Evolutionary conservation across 1,284 basidiomycete genomes (phyloP), one percentile per base, ranked within the genome.

Genomic region (Kalmanozyma brasiliensis): DNA sequence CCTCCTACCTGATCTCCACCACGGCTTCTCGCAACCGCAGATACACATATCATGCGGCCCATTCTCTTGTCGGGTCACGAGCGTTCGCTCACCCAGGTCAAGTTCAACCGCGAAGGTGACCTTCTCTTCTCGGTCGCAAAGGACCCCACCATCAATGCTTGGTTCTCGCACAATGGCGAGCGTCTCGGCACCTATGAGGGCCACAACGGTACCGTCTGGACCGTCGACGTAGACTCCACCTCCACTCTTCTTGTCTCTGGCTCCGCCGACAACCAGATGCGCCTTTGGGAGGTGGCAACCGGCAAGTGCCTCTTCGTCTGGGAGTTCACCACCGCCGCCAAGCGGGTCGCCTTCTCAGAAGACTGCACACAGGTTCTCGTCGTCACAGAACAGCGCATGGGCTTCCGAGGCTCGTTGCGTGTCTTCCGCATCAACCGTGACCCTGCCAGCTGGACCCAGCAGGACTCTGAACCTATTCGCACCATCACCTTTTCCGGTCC

Each of bases 91-190:
- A 97, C 94, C n/a, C 83, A 84, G 80, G 77, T 84, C 81, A 83
- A 83, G 69, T 84, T 94, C 87, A 98, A 98, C 86, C 85, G 86
- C 56, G 95, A 98, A 83, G 95, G 95, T 72, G 95, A 98, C 84
- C 86, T 98, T 13, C 87, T 99, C 55, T 98, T 98, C 84, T 91
- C 94, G 24, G 92, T 90, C 79, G 94, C 93, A 78, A 98, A 98
- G 87, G 95, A 99, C 83, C 88, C 91, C 78, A 84, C 92, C 77
- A 92, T 98, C 84, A 98, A 97, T 81, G 93, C 92, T 46, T 97
- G 94, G 94, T 98, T 89, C 84, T 91, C 94, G n/a, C 93, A 96
- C 80, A 99, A 99, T 81, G 96, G 96, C 71, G 95, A 98, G 86
- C 87, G 96, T 61, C 84, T 98, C 77, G 96, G 95, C 44, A 98